Base-by-base conservation (phyloP, 2,329 filamentous ascomycete genomes). In the Fusarium hainanense region DNA sequence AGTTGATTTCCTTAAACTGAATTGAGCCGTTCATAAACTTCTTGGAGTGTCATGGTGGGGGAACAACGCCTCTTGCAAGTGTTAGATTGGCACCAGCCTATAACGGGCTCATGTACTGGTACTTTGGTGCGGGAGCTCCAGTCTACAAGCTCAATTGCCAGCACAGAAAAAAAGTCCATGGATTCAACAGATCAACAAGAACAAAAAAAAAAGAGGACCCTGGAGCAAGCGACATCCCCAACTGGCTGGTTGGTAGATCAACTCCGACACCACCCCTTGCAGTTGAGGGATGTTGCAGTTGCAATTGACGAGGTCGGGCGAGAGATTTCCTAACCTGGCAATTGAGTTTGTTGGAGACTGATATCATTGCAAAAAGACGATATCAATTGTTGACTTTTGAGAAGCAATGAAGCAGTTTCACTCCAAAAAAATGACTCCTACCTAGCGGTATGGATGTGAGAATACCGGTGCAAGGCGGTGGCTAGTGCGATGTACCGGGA, bases 101-200 rank as follows among this genome's bases (percentile, higher is more conserved):
- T 18, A 57, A 58, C 56, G 50, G 56, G 54, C 49, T 46, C 49
- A 71, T 69, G 70, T 71, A 73, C 55, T 30, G 18, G 40, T 70
- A 70, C 68, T 55, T 66, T 40, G 40, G 46, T 42, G 43, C 59
- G 57, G 50, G 18, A 70, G 63, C 58, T 68, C 59, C 48, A 66
- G 37, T 66, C 63, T 57, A 64, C 67, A 70, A 71, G 63, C 68
- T 70, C 68, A 70, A 70, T 65, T 52, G 63, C 41, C 55, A 68
- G 37, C 37, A 61, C 41, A 34, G 44, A 46, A 44, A 47, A 63
- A 62, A 58, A 63, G 57, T 63, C 66, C 63, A 63, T 64, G 54
- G 64, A 75, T 76, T 76, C 74, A 76, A 76, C 74, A 76, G 73
- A 73, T 76, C 73, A 75, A 73, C 73, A 68, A 72, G 63, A 72